Evolutionary conservation across 345 rosid species (phyloP).

Genomic region (Moricandia moricandioides): DNA sequence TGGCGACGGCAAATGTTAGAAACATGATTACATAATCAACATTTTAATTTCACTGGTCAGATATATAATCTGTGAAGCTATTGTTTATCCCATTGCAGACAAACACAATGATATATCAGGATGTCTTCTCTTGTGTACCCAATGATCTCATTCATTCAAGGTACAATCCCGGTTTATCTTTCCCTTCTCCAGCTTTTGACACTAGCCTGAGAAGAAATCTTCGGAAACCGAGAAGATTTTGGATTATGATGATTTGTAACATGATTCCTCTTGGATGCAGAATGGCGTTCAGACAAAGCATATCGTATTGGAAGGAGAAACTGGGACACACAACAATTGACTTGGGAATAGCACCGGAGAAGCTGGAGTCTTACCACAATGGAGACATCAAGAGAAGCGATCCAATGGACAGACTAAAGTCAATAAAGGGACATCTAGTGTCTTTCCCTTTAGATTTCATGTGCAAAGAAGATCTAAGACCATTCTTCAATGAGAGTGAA

Average conservation of each 20-base stretch:
- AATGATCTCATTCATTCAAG: constrained; percentile 87
- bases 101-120: constrained; percentile 83
- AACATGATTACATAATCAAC: neutral
- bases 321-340: constrained; percentile 86
- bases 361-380: constrained; percentile 60
- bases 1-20: constrained; percentile 84
- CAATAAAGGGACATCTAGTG: constrained; percentile 83
- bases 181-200: constrained; percentile 4
- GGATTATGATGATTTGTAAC: too few species aligned
- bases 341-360: constrained; percentile 80
- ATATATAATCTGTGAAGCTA: constrained; percentile 12
- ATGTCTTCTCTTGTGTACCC: constrained; percentile 87
- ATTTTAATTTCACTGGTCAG: neutral
- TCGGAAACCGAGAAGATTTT: too few species aligned
- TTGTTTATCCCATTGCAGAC: constrained; percentile 48
- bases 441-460: constrained; percentile 91
- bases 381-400: constrained; percentile 58
- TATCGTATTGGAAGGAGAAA: constrained; percentile 67
- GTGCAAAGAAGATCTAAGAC: constrained; percentile 93
- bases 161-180: constrained; percentile 34
- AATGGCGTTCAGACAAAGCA: constrained; percentile 59
- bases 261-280: constrained; percentile 27
- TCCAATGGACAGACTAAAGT: constrained; percentile 63
- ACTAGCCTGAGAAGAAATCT: neutral
- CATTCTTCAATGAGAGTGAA: constrained; percentile 89